These are phyloP conservation scores for Trichoderma sp. DNA, from an alignment of 2,329 filamentous ascomycete species.

Conservation along the genomic window DNA sequence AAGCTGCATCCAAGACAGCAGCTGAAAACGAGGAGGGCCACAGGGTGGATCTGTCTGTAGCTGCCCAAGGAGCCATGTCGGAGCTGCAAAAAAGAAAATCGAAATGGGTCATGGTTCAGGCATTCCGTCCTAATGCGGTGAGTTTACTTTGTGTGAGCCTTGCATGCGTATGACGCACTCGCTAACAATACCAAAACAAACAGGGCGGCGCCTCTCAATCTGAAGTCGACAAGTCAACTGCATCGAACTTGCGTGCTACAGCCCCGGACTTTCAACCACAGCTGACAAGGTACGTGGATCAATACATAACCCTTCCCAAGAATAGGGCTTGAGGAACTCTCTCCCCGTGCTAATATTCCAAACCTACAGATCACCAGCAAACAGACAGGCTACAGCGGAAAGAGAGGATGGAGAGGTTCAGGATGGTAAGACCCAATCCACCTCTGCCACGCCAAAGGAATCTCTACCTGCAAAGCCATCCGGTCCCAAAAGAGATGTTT, in stretches of 20 bases:
- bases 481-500: slow-evolving; percentile 27
- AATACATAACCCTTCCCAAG: slow-evolving; percentile 21
- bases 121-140: slow-evolving; percentile 65
- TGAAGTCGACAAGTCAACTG: slow-evolving; percentile 30
- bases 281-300: slow-evolving; percentile 35
- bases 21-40: slow-evolving; percentile 52
- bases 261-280: slow-evolving; percentile 64
- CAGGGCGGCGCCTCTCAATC: slow-evolving; percentile 31
- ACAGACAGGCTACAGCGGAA: slow-evolving; percentile 38
- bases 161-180: neutral
- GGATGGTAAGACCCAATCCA: slow-evolving; percentile 43
- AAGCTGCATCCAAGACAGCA: slow-evolving; percentile 48
- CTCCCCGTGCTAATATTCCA: slow-evolving; percentile 20
- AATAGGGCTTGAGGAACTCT: neutral
- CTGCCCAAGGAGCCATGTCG: slow-evolving; percentile 67
- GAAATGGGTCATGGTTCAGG: slow-evolving; percentile 71
- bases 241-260: slow-evolving; percentile 51
- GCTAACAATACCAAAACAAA: slow-evolving; percentile 22
- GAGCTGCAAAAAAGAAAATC: slow-evolving; percentile 64
- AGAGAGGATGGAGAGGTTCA: slow-evolving; percentile 73
- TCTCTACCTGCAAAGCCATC: slow-evolving; percentile 34
- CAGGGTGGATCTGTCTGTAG: slow-evolving; percentile 71
- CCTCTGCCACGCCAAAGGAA: slow-evolving; percentile 30
- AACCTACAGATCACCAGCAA: slow-evolving; percentile 21
- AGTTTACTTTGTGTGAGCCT: slow-evolving; percentile 21